A percentile compares a stretch with the other conserved stretches of the same genome.
These are phyloP conservation scores for Entomophthora muscae DNA, from an alignment of 371 early-diverging fungal genomes.

Conservation along the genomic window DNA sequence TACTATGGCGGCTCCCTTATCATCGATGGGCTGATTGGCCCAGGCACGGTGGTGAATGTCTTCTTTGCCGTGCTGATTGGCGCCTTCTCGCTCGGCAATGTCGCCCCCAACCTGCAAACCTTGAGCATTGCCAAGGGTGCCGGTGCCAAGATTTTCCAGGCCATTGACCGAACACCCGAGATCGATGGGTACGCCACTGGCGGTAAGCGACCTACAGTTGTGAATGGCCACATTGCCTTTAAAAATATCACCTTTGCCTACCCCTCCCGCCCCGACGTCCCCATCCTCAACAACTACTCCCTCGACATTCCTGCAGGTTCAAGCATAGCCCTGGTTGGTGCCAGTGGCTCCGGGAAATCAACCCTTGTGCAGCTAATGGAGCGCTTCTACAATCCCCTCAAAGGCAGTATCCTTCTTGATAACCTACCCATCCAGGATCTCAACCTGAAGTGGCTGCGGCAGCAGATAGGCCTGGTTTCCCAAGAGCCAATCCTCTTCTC, in stretches of 20 bases:
- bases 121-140: conserved; percentile 38
- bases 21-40: conserved; percentile 17
- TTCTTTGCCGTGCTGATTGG: conserved; percentile 30
- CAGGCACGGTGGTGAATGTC: conserved; percentile 25
- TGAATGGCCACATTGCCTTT: conserved; percentile 36
- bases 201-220: conserved; percentile 26
- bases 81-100: conserved; percentile 21
- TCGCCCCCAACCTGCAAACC: conserved; percentile 37
- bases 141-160: conserved; percentile 40
- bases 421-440: conserved; percentile 25
- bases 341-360: conserved; percentile 40
- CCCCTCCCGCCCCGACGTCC: conserved; percentile 38
- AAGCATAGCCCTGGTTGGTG: conserved; percentile 45
- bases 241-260: conserved; percentile 43
- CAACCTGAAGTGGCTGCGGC: conserved; percentile 35
- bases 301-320: conserved; percentile 39
- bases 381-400: conserved; percentile 41
- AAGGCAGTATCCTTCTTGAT: conserved; percentile 36
- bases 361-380: conserved; percentile 43
- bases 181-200: conserved; percentile 35
- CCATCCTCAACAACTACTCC: conserved; percentile 34
- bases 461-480: conserved; percentile 46
- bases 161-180: conserved; percentile 49
- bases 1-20: conserved; percentile 36
- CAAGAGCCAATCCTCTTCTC: conserved; percentile 48